These are phyloP conservation scores for Kandelia obovata DNA, from an alignment of 345 rosid genomes.

Conservation along the genomic window DNA sequence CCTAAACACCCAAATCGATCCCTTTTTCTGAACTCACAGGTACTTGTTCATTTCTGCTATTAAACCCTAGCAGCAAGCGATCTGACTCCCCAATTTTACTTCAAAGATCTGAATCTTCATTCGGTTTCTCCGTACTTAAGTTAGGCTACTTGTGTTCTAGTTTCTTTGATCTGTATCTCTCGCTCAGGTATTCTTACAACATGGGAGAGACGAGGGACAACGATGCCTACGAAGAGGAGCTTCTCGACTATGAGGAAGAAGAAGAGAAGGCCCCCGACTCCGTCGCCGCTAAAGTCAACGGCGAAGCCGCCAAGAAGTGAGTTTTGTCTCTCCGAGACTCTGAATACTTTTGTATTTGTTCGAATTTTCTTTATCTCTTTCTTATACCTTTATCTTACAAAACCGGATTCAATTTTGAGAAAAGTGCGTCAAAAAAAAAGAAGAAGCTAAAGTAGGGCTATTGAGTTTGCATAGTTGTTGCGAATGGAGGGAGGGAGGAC, in stretches of 20 bases:
- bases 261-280: constrained; percentile 86
- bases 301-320: constrained; percentile 84
- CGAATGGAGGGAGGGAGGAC: too few relatives aligned
- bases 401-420: too few relatives aligned
- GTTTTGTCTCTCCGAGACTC: constrained; percentile 15
- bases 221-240: constrained; percentile 99
- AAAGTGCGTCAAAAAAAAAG: too few relatives aligned
- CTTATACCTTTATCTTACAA: neutral
- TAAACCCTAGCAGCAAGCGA: neutral
- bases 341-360: neutral
- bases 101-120: neutral
- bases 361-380: neutral
- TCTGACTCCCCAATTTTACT: neutral
- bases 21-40: constrained; percentile 24
- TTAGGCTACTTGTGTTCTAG: neutral
- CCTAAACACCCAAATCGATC: constrained; percentile 13
- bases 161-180: constrained; percentile 5
- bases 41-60: constrained; percentile 6
- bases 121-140: constrained; percentile 6
- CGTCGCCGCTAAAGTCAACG: constrained; percentile 60
- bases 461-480: too few relatives aligned
- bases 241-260: constrained; percentile 93
- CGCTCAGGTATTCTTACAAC: constrained; percentile 17
- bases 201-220: constrained; percentile 95
- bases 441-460: too few relatives aligned